Conservation (phyloP, 225 moss, liverwort and hornwort species). For the Neckera pumila region DNA sequence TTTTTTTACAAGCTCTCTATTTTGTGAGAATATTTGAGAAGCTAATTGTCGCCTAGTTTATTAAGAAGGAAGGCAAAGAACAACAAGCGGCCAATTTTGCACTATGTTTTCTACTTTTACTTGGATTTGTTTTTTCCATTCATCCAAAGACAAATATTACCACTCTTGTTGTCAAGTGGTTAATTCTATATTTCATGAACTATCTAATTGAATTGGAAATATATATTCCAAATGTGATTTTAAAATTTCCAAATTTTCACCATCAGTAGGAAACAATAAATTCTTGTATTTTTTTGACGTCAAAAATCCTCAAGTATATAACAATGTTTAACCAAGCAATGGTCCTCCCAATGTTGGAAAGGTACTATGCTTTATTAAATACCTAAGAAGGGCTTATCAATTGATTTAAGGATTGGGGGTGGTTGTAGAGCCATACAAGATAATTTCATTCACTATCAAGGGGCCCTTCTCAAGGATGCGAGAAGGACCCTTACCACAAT, state of each 20-base stretch:
- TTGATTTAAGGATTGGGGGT: not conserved
- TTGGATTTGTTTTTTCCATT: rapidly evolving
- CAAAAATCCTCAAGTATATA: too few species aligned
- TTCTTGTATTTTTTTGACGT: rapidly evolving
- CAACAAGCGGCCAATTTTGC: not conserved
- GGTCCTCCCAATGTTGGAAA: rapidly evolving
- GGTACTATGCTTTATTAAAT: not conserved
- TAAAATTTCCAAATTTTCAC: not conserved
- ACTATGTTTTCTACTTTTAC: not conserved
- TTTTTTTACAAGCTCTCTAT: not conserved
- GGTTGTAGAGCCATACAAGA: not conserved
- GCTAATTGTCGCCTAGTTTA: not conserved
- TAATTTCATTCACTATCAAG: rapidly evolving
- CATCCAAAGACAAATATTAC: not conserved
- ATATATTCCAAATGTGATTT: not conserved
- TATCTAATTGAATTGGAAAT: rapidly evolving
- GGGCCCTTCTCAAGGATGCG: not conserved
- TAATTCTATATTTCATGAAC: not conserved
- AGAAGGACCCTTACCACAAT: rapidly evolving
- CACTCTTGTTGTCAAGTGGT: not conserved
- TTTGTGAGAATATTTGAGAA: not conserved
- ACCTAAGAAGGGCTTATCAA: rapidly evolving
- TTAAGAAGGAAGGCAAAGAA: not conserved
- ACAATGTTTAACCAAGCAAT: not conserved
- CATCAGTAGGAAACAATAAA: not conserved